These are phyloP conservation scores for Globisporangium sylvaticum DNA, from an alignment of 352 stramenopile genomes.

Conservation along the genomic window DNA sequence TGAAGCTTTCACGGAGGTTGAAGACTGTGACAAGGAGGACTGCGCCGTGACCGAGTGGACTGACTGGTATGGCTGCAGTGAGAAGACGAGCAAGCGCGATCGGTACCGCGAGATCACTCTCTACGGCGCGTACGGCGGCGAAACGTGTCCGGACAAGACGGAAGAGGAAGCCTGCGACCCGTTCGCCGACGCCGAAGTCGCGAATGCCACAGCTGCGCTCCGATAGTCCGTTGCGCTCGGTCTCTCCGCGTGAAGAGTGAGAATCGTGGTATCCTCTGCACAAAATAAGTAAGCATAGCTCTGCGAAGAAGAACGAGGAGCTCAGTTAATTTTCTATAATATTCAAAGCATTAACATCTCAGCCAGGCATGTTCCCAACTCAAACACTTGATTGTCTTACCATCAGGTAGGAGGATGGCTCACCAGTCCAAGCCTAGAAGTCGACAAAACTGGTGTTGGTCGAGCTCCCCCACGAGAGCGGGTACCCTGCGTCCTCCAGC, in stretches of 20 bases:
- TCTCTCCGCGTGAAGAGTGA: neutral
- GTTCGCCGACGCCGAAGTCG: slow-evolving; percentile 9
- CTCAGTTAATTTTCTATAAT: neutral
- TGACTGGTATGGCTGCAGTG: slow-evolving; percentile 45
- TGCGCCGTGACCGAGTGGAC: slow-evolving; percentile 43
- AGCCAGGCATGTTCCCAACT: too few relatives aligned
- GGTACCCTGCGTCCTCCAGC: slow-evolving; percentile 84
- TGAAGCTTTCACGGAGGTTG: slow-evolving; percentile 18
- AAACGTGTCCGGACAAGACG: slow-evolving; percentile 21
- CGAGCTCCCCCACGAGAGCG: slow-evolving; percentile 74
- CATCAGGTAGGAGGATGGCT: neutral
- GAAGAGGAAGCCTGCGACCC: slow-evolving; percentile 30
- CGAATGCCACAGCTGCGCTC: neutral
- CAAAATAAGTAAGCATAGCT: too few relatives aligned
- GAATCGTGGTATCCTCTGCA: neutral
- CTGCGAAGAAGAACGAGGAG: neutral
- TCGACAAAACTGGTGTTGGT: slow-evolving; percentile 25
- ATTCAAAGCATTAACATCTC: neutral
- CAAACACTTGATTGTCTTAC: neutral
- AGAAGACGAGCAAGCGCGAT: slow-evolving; percentile 34
- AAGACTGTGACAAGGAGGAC: slow-evolving; percentile 36
- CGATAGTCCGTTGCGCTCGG: neutral
- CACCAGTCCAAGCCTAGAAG: slow-evolving; percentile 5
- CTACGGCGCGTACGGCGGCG: slow-evolving; percentile 31
- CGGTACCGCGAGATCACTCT: slow-evolving; percentile 29